Base-by-base conservation (phyloP, 768 basidiomycete genomes). In the Daedaleopsis nitida region DNA sequence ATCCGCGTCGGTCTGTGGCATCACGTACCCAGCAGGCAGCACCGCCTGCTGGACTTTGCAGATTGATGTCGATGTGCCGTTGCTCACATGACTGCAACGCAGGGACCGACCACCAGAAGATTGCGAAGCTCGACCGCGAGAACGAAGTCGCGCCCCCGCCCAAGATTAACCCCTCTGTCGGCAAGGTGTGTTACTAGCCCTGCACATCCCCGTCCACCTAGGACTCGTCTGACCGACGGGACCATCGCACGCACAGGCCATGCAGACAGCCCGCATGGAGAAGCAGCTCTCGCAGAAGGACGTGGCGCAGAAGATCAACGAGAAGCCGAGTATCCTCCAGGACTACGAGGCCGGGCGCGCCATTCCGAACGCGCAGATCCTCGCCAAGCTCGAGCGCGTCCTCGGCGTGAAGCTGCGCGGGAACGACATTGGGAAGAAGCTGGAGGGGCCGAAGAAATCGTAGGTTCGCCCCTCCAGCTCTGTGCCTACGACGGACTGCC, bases 71-170 rank as follows among this genome's bases (percentile, higher is more conserved):
- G 43, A 17, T 23, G 55, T 32, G 17, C 51, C 52, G 38, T 19
- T 23, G 37, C 37, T 42, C 32, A 34, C 17, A 38, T 5, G n/a
- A n/a, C n/a, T 17, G 5, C 21, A 52, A 37, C 27, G 42, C 60
- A 95, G 93, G 91, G 38, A 91, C 92, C 65, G 95, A 98, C 76
- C 94, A 96, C 77, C 92, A 94, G 72, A 86, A 86, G 58, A 95
- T 96, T 72, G 94, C 91, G 24, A 96, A 96, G 71, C 87, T 98
- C 45, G 95, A 96, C 75, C 86, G 92, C 47, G 94, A 97, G 68
- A 96, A 98, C 73, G 95, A 96, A 70, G 94, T 96, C 23, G 93
- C 94, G 10, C 94, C 95, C 8, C 96, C 96, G 50, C 66, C 89
- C 55, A 96, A 94, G 77, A 78, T 98, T 65, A 73, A 81, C 1